phyloP scores from a whole-genome alignment of 2,329 filamentous ascomycete species.

The Penicillium griseofulvum region DNA sequence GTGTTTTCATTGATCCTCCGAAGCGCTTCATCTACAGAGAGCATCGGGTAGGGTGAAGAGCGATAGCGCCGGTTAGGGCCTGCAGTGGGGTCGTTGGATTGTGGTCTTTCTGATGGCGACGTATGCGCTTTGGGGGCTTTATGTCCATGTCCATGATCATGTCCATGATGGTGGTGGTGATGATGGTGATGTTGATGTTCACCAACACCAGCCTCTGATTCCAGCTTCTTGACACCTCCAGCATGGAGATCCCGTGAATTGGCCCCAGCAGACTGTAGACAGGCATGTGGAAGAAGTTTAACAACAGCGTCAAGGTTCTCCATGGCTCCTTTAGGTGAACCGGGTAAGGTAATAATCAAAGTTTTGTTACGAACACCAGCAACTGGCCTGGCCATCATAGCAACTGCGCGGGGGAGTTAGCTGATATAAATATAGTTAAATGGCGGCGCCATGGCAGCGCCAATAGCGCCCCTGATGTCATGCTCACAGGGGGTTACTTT shows the following conservation, averaged over 20 bases:
- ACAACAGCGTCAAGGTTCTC: slow-evolving; percentile 89
- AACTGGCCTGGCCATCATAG: slow-evolving; percentile 92
- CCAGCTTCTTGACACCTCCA: slow-evolving; percentile 78
- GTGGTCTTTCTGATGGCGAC: slow-evolving; percentile 55
- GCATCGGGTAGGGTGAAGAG: slow-evolving; percentile 88
- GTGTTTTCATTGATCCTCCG: slow-evolving; percentile 69
- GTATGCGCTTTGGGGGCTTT: slow-evolving; percentile 69
- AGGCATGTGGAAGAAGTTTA: slow-evolving; percentile 93
- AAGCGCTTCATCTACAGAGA: slow-evolving; percentile 79
- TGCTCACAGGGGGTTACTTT: slow-evolving; percentile 81
- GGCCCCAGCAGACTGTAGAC: slow-evolving; percentile 77
- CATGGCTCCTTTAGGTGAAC: slow-evolving; percentile 89
- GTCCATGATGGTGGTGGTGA: slow-evolving; percentile 52
- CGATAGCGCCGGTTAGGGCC: slow-evolving; percentile 69
- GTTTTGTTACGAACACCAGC: slow-evolving; percentile 81
- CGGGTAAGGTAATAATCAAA: slow-evolving; percentile 83
- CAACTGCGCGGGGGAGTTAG: slow-evolving; percentile 59
- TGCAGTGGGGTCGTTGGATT: slow-evolving; percentile 59
- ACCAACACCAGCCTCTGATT: slow-evolving; percentile 71
- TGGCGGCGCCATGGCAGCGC: not conserved
- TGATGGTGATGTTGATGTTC: slow-evolving; percentile 34
- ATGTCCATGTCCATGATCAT: slow-evolving; percentile 64
- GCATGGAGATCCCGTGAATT: slow-evolving; percentile 77
- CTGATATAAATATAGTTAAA: slow-evolving; percentile 13
- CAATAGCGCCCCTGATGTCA: slow-evolving; percentile 12